Evolutionary conservation across 371 early-diverging fungal genomes (phyloP), one percentile per base, ranked within the genome.

Genomic region (Haplosporangium sp.): DNA sequence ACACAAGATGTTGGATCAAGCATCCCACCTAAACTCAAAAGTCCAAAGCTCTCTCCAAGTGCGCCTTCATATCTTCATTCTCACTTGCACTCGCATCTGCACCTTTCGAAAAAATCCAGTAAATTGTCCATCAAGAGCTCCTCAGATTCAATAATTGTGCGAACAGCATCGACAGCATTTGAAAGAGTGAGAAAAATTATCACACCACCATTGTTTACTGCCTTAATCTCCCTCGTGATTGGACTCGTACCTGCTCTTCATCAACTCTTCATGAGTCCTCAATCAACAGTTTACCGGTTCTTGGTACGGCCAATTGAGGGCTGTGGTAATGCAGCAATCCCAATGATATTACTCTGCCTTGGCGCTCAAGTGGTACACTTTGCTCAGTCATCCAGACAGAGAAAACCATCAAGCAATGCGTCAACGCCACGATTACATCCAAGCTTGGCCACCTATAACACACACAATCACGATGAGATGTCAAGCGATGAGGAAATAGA

Each of bases 291-390:
- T 4, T 86, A 89, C 61, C 79, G 90, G 17, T 81, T 90, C 9
- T 62, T 92, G 59, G 86, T 91, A n/a, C 76, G 81, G 13, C 91
- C 92, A 0, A 86, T 94, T 27, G 89, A 91, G 57, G 83, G 86
- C 40, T 92, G 92, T 74, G 91, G 92, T 27, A 85, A 85, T 38
- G 88, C 91, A 9, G 88, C 92, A 7, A 91, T 94, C 20, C 94
- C 94, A 3, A 83, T 92, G 63, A 88, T 91, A 27, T 77, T 94
- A 45, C 77, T 92, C 10, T 90, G 92, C 65, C 85, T 94, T 1
- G 94, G 94, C 15, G 88, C 92, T 17, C 92, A 94, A 72, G 77
- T 94, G 11, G 77, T 83, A 0, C 66, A 73, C 45, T 85, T 88
- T 63, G 72, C 77, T 15, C 7, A 53, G 13, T 44, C 62, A 7